A percentile compares a stretch with the other conserved stretches of the same genome.
These are phyloP conservation scores for Penicillium steckii DNA, from an alignment of 495 filamentous ascomycete genomes.

Conservation along the genomic window DNA sequence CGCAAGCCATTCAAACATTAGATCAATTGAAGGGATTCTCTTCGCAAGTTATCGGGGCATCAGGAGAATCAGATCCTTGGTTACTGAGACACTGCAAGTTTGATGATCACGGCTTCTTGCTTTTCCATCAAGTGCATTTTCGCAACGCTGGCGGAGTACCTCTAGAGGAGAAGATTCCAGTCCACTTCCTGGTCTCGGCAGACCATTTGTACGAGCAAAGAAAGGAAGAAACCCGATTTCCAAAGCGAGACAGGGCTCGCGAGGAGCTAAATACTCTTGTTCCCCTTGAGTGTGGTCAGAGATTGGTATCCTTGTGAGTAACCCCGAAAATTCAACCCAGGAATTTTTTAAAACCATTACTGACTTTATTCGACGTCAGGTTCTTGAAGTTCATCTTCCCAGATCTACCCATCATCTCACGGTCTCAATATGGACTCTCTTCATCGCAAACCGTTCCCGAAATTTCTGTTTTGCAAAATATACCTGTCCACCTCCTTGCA, in stretches of 20 bases:
- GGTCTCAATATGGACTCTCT: conserved; percentile 4
- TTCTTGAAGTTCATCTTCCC: conserved; percentile 18
- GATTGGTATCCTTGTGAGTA: conserved; percentile 11
- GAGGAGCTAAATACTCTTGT: conserved; percentile 10
- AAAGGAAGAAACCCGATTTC: conserved; percentile 9
- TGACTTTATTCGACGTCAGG: not conserved
- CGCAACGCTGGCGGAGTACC: conserved; percentile 20
- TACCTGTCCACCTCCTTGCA: conserved; percentile 18
- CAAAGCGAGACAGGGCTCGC: not conserved
- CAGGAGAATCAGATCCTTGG: conserved; percentile 22
- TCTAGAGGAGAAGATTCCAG: conserved; percentile 12
- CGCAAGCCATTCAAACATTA: conserved; percentile 14
- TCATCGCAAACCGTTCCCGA: not conserved
- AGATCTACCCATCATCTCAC: conserved; percentile 12
- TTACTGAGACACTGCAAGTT: conserved; percentile 17
- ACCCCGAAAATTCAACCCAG: too few species aligned
- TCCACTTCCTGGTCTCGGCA: conserved; percentile 19
- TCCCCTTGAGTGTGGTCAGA: conserved; percentile 6
- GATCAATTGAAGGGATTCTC: conserved; percentile 10
- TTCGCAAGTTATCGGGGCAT: conserved; percentile 13
- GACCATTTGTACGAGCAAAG: conserved; percentile 7
- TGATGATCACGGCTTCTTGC: conserved; percentile 11
- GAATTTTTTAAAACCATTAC: not conserved
- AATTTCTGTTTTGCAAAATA: conserved; percentile 1
- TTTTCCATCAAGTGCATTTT: conserved; percentile 14